Conservation (phyloP, 202 grass and related monocot species). For the Panicum hallii region DNA sequence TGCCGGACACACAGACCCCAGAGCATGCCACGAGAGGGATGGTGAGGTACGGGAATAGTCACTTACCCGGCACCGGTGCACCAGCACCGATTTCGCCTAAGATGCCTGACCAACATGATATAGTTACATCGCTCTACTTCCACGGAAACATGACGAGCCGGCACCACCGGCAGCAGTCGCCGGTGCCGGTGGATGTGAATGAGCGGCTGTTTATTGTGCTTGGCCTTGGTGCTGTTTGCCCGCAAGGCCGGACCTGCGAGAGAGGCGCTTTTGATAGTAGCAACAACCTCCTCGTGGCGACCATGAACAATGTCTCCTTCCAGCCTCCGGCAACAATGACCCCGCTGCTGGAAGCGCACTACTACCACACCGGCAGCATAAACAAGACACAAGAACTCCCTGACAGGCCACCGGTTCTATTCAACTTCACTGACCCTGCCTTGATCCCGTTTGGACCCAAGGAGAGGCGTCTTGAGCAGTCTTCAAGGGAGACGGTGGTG, state of each 20-base stretch:
- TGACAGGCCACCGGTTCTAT: slow-evolving; percentile 13
- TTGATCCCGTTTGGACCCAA: slow-evolving; percentile 18
- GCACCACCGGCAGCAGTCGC: neutral
- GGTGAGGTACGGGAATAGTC: slow-evolving; percentile 26
- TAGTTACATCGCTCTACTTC: slow-evolving; percentile 40
- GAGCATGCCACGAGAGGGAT: slow-evolving; percentile 3
- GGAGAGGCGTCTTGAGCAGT: slow-evolving; percentile 9
- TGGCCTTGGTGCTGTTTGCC: slow-evolving; percentile 37
- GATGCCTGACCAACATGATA: slow-evolving; percentile 51
- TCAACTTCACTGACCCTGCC: slow-evolving; percentile 48
- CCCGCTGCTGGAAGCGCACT: slow-evolving; percentile 44
- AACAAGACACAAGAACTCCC: neutral
- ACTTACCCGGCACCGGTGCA: no score
- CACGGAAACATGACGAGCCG: slow-evolving; percentile 46
- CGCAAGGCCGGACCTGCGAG: neutral
- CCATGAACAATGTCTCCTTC: slow-evolving; percentile 66
- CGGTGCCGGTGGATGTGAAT: neutral
- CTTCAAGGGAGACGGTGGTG: slow-evolving; percentile 5
- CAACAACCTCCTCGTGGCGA: slow-evolving; percentile 13
- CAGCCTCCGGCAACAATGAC: neutral
- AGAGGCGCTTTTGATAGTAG: neutral
- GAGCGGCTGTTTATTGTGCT: slow-evolving; percentile 38
- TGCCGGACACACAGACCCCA: slow-evolving; percentile 35
- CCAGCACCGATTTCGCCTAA: neutral
- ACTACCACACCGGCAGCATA: neutral